These are phyloP conservation scores for Piper longum DNA, from an alignment of 164 flowering plant species.

Conservation along the genomic window DNA sequence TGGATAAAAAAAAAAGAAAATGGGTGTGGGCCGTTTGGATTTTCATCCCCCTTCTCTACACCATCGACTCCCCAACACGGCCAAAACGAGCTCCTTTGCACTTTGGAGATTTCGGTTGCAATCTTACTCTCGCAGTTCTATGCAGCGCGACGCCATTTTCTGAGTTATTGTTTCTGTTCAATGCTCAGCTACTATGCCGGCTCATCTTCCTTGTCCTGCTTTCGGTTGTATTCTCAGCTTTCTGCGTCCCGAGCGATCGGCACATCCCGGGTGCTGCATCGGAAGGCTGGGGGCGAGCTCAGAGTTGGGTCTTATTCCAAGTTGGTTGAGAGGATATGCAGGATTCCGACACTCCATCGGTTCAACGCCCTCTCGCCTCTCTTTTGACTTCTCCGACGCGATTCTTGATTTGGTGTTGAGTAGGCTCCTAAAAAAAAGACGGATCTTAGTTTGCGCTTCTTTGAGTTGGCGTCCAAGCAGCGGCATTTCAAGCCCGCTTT, in stretches of 20 bases:
- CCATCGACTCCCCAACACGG: no score
- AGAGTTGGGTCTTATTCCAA: constrained; percentile 25
- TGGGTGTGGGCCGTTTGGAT: no score
- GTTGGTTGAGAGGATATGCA: constrained; percentile 40
- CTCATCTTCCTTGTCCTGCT: constrained; percentile 1
- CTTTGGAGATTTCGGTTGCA: no score
- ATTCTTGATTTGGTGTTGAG: constrained; percentile 43
- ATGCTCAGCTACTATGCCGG: constrained; percentile 14
- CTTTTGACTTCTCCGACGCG: constrained; percentile 46
- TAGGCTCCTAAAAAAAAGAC: constrained; percentile 40
- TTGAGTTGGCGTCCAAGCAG: constrained; percentile 41
- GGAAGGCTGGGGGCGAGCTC: constrained; percentile 39
- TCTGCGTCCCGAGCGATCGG: constrained; percentile 17
- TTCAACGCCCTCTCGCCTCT: constrained; percentile 26
- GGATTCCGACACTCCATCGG: constrained; percentile 47
- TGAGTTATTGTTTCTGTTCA: neutral
- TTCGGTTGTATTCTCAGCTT: constrained; percentile 1
- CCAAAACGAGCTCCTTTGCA: no score
- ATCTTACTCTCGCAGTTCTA: no score
- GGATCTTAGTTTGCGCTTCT: constrained; percentile 36
- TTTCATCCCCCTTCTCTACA: no score
- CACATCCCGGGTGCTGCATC: constrained; percentile 18
- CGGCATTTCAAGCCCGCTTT: constrained; percentile 42
- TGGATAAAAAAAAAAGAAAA: no score
- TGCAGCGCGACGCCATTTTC: no score